Base-by-base conservation (phyloP, 805 yeast species). In the Hanseniaspora clermontiae region DNA sequence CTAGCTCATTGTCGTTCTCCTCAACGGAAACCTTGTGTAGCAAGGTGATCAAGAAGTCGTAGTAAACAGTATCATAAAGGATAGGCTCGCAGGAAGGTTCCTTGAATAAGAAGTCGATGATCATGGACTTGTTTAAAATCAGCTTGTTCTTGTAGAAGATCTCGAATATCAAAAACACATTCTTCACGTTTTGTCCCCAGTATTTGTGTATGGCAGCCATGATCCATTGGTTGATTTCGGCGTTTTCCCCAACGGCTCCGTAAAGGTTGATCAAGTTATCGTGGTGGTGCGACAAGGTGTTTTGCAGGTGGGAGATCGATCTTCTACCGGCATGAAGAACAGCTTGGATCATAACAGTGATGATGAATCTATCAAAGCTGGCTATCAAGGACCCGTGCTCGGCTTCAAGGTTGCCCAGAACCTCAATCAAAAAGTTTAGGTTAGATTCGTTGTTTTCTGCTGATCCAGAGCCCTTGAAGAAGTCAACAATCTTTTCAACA, bases 271-370 rank as follows among this genome's bases (percentile, higher is more conserved):
- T 64, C 45, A 81, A 62, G 15, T 72, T 68, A 14, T 66, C 69
- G 20, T 64, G 62, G 7, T 75, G 64, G 43, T 73, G 74, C 37
- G 66, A 69, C 47, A 82, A 71, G 70, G 78, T 79, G 43, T 77
- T 79, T 59, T 78, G 79, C 40, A 83, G 82, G 63, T 84, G 89
- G 0, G 91, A 87, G 45, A 90, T 76, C 0, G 97, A 90, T 65
- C 97, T 78, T 49, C 88, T 83, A 14, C 97, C 97, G 58, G 88
- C 82, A 61, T 82, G 82, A 48, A 91, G 84, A 52, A 87, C 75
- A 0, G 84, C 74, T 64, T 87, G 91, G 63, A 83, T 75, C 14
- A 88, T 68, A 15, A 86, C 70, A 32, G 83, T 78, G 17, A 85
- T 72, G 39, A 83, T 66, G 55, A 83, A 74, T 62, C 70, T 68